Conservation (phyloP, 2,329 filamentous ascomycete species). For the Macroventuria anomochaeta region DNA sequence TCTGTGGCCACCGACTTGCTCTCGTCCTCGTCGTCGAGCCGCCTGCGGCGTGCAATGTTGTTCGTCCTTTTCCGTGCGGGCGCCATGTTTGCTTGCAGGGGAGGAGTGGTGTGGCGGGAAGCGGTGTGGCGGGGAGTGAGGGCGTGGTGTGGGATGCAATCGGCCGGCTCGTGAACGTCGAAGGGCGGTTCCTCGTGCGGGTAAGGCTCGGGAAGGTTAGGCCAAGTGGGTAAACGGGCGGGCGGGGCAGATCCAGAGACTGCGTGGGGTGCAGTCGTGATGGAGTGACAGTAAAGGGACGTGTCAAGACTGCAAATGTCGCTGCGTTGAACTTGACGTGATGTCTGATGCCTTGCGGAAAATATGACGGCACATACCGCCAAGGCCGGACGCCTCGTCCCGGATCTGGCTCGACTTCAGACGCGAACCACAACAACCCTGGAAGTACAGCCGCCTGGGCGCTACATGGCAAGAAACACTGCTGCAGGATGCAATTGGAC, state of each 20-base stretch:
- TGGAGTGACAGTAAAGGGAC: conserved; percentile 29
- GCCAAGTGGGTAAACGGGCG: conserved; percentile 22
- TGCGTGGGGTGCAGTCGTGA: conserved; percentile 38
- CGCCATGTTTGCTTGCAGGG: conserved; percentile 43
- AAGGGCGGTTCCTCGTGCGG: conserved; percentile 28
- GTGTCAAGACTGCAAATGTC: conserved; percentile 25
- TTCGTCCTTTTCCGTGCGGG: conserved; percentile 45
- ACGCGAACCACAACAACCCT: conserved; percentile 20
- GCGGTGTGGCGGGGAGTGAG: conserved; percentile 21
- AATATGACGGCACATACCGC: conserved; percentile 42
- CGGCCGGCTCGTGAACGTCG: conserved; percentile 11
- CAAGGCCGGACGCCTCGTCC: conserved; percentile 17
- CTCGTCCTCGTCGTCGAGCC: conserved; percentile 50
- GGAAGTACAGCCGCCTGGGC: conserved; percentile 1
- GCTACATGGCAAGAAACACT: neutral
- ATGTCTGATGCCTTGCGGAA: conserved; percentile 46
- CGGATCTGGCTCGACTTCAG: neutral
- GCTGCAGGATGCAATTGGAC: neutral
- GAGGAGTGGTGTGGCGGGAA: conserved; percentile 9
- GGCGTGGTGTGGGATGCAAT: conserved; percentile 19
- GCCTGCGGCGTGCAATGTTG: conserved; percentile 47
- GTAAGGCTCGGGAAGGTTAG: conserved; percentile 24
- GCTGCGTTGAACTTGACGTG: conserved; percentile 27
- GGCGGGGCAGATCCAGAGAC: conserved; percentile 23
- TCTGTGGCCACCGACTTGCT: conserved; percentile 54